phyloP scores from a whole-genome alignment of 1,284 basidiomycete species.

The Ceratobasidium sp. region DNA sequence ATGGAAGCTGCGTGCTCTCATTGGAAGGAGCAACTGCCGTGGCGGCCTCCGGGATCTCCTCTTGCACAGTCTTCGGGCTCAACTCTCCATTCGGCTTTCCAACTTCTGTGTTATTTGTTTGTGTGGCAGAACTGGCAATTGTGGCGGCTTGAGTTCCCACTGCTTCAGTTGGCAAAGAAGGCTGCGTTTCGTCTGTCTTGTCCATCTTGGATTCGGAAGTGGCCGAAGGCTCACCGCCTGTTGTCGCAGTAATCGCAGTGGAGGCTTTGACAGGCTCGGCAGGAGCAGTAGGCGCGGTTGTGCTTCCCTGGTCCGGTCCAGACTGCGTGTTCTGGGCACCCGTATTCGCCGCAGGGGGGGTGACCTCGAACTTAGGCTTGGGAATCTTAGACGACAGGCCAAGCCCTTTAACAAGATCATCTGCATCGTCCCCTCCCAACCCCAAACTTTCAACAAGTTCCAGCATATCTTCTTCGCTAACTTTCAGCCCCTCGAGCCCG shows the following conservation, averaged over 20 bases:
- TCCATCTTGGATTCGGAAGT: background rate
- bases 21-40: slow-evolving; percentile 33
- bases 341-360: slow-evolving; percentile 18
- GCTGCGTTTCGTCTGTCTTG: no score
- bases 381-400: slow-evolving; percentile 31
- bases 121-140: background rate
- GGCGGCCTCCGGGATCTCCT: slow-evolving; percentile 8
- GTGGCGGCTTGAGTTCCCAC: background rate
- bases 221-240: background rate
- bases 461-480: slow-evolving; percentile 78
- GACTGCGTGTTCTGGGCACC: background rate
- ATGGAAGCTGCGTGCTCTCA: slow-evolving; percentile 19
- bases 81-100: slow-evolving; percentile 19
- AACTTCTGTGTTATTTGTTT: background rate
- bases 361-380: slow-evolving; percentile 20
- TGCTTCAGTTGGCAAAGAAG: background rate
- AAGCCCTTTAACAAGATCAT: slow-evolving; percentile 75
- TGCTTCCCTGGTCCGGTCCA: background rate
- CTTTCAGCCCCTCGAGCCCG: slow-evolving; percentile 77
- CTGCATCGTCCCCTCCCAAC: slow-evolving; percentile 77
- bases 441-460: slow-evolving; percentile 79
- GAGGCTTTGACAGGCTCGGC: slow-evolving; percentile 21
- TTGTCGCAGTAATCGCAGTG: slow-evolving; percentile 1
- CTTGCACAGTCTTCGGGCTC: slow-evolving; percentile 5
- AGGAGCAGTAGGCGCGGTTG: background rate